These are phyloP conservation scores for Diplodia sapinea DNA, from an alignment of 2,329 filamentous ascomycete species.

Conservation along the genomic window DNA sequence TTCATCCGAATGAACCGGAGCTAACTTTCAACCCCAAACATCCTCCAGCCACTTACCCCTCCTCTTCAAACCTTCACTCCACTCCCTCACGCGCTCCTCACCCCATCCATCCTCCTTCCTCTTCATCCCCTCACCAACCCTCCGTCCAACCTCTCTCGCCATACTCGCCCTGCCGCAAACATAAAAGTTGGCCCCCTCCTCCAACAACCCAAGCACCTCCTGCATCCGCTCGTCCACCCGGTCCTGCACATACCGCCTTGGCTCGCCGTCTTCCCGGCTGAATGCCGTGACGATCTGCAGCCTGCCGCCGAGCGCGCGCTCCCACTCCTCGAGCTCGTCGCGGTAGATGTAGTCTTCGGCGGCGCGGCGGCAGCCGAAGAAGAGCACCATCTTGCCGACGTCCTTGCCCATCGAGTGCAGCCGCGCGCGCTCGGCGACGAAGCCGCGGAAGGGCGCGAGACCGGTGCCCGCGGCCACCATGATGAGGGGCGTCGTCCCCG, in stretches of 20 bases:
- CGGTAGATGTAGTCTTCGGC: conserved; percentile 65
- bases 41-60: conserved; percentile 61
- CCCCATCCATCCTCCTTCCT: conserved; percentile 48
- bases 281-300: conserved; percentile 67
- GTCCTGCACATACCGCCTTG: conserved; percentile 58
- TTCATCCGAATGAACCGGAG: no score
- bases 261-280: conserved; percentile 47
- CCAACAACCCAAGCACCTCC: conserved; percentile 54
- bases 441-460: conserved; percentile 54
- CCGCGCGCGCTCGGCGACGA: conserved; percentile 49
- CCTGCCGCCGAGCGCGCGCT: conserved; percentile 63
- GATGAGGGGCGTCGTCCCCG: conserved; percentile 52
- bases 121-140: conserved; percentile 48
- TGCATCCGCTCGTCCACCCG: conserved; percentile 55
- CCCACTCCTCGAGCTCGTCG: conserved; percentile 65
- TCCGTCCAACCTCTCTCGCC: conserved; percentile 53
- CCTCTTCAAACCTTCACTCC: conserved; percentile 57
- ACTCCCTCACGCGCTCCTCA: conserved; percentile 52
- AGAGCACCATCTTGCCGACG: conserved; percentile 66
- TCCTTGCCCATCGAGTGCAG: conserved; percentile 55
- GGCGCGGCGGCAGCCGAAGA: conserved; percentile 66
- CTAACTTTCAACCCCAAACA: conserved; percentile 53
- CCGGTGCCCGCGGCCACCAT: conserved; percentile 49
- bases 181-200: conserved; percentile 62
- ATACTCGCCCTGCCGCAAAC: conserved; percentile 65